phyloP scores from a whole-genome alignment of 2,329 filamentous ascomycete species.

The Dothideomycetes sp. region DNA sequence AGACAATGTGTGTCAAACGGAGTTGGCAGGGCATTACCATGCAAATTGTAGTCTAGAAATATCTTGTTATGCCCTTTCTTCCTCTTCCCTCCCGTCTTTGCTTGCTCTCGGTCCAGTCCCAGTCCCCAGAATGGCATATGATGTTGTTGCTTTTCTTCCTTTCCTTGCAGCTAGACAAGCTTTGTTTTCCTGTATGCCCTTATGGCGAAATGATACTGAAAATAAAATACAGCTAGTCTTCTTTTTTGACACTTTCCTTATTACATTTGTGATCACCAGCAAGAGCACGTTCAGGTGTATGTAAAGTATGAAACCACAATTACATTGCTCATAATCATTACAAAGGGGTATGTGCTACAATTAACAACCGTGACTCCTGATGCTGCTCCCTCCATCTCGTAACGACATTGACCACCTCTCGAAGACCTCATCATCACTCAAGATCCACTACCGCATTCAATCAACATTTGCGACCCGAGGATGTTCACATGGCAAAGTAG shows the following conservation, averaged over 20 bases:
- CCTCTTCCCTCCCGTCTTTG: conserved; percentile 3
- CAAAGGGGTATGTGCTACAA: no score
- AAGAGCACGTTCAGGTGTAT: no score
- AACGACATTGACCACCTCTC: no score
- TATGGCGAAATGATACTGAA: conserved; percentile 11
- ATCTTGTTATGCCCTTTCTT: conserved; percentile 8
- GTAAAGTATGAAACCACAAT: neutral
- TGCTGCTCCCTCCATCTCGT: no score
- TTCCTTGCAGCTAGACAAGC: conserved; percentile 5
- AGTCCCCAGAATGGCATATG: neutral
- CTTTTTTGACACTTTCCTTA: conserved; percentile 3
- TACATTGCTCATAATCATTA: neutral
- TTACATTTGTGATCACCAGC: neutral
- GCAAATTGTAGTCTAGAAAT: conserved; percentile 9
- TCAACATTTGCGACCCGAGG: neutral
- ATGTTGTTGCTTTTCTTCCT: neutral
- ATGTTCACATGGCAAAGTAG: no score
- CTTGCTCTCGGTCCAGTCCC: conserved; percentile 8
- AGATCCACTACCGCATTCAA: neutral
- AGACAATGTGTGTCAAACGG: conserved; percentile 5
- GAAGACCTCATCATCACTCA: neutral
- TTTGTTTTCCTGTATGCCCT: conserved; percentile 11
- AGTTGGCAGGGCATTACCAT: conserved; percentile 8
- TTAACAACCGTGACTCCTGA: no score
- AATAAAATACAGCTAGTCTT: conserved; percentile 13